Conservation (phyloP, 352 stramenopile species). For the Stramenopiles sp. region DNA sequence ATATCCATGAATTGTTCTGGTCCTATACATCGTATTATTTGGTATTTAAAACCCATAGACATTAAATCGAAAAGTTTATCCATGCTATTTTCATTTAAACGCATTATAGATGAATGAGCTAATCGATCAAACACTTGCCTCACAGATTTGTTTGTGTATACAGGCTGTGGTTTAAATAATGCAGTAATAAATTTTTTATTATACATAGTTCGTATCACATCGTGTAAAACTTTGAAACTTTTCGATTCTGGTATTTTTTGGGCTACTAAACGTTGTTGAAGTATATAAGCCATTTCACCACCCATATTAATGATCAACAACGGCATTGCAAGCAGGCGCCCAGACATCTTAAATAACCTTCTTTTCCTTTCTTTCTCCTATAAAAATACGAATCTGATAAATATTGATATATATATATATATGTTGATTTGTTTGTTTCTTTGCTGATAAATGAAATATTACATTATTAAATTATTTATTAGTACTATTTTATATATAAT, state of each 20-base stretch:
- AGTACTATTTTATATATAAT: too few species aligned
- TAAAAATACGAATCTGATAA: too few species aligned
- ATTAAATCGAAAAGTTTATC: constrained; percentile 83
- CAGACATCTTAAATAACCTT: too few species aligned
- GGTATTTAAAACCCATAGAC: constrained; percentile 82
- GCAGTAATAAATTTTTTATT: constrained; percentile 65
- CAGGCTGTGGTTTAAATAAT: constrained; percentile 68
- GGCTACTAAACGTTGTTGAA: constrained; percentile 66
- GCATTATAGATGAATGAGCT: constrained; percentile 77
- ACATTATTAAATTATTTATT: too few species aligned
- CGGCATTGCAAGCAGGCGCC: constrained; percentile 53
- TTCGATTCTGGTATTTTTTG: constrained; percentile 67
- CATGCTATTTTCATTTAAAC: constrained; percentile 73
- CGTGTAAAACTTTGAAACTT: constrained; percentile 62
- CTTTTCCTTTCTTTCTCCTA: too few species aligned
- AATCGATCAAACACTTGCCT: constrained; percentile 69
- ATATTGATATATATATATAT: too few species aligned
- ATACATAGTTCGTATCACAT: constrained; percentile 75
- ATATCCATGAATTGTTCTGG: constrained; percentile 60
- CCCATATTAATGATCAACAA: constrained; percentile 79
- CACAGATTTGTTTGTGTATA: constrained; percentile 63
- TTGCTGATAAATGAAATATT: too few species aligned
- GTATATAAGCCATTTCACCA: constrained; percentile 75
- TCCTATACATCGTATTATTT: constrained; percentile 48
- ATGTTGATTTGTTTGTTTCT: too few species aligned